Conservation (phyloP, 306 rosid species). For the Lathyrus oleraceus region DNA sequence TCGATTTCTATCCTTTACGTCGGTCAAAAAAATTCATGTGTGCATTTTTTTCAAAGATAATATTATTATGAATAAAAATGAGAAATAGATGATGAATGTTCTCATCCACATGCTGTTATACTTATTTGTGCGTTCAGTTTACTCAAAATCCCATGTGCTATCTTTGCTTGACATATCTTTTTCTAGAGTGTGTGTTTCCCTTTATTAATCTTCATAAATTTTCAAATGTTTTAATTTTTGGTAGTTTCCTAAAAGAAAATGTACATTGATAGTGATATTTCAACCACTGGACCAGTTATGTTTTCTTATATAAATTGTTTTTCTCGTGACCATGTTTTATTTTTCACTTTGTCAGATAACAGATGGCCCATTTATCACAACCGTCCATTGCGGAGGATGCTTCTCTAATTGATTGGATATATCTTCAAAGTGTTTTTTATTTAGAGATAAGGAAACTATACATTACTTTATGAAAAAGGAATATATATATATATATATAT, state of each 20-base stretch:
- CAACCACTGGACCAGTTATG: constrained; percentile 69
- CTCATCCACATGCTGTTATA: constrained; percentile 65
- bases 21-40: too few species aligned
- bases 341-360: constrained; percentile 13
- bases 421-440: background rate
- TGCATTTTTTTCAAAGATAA: too few species aligned
- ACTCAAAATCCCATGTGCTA: constrained; percentile 75
- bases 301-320: constrained; percentile 25
- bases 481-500: too few species aligned
- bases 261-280: constrained; percentile 69
- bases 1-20: too few species aligned
- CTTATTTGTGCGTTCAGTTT: constrained; percentile 60
- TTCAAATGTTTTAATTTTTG: constrained; percentile 37
- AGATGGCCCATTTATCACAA: constrained; percentile 47
- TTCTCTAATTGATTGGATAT: constrained; percentile 18
- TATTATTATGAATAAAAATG: too few species aligned
- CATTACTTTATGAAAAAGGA: background rate
- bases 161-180: constrained; percentile 48
- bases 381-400: constrained; percentile 52
- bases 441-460: background rate
- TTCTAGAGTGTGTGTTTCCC: background rate
- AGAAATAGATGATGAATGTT: constrained; percentile 45
- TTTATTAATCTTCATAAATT: constrained; percentile 19
- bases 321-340: constrained; percentile 43
- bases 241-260: constrained; percentile 49